These are phyloP conservation scores for Berberis thunbergii DNA, from an alignment of 164 flowering plant genomes.

Conservation along the genomic window DNA sequence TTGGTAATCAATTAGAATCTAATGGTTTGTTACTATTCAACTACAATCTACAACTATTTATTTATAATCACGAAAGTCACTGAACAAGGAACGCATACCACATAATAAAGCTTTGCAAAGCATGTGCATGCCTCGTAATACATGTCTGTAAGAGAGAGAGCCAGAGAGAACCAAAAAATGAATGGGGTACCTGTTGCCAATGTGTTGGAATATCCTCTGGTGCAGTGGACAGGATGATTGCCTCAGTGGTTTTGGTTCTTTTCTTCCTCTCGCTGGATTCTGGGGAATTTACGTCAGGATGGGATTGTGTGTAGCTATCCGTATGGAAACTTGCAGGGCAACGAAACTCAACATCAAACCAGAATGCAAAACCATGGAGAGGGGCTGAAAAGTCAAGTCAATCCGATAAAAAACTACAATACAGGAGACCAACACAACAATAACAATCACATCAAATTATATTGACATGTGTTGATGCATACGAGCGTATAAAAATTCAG, in stretches of 20 bases:
- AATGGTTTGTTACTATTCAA: too few species aligned
- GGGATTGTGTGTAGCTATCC: constrained; percentile 20
- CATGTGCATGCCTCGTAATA: too few species aligned
- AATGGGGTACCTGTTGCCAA: constrained; percentile 80
- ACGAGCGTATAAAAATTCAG: too few species aligned
- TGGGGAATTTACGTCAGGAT: constrained; percentile 15
- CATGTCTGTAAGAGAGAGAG: not conserved
- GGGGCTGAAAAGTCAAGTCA: constrained; percentile 51
- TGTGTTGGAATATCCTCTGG: constrained; percentile 97
- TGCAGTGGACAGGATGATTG: constrained; percentile 79
- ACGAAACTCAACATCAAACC: constrained; percentile 93
- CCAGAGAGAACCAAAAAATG: not conserved
- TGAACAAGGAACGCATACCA: too few species aligned
- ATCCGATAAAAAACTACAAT: not conserved
- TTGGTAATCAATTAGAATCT: too few species aligned
- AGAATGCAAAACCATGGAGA: constrained; percentile 93
- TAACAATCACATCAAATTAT: not conserved
- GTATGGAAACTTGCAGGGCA: constrained; percentile 30
- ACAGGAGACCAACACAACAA: not conserved
- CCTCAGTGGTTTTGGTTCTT: constrained; percentile 54
- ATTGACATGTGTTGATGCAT: not conserved
- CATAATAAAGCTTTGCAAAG: too few species aligned
- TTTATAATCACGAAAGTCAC: too few species aligned
- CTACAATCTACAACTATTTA: too few species aligned
- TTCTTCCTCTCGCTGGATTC: constrained; percentile 46